Base-by-base conservation (phyloP, 139 green algal species). In the Auxenochlorella pyrenoidosa region DNA sequence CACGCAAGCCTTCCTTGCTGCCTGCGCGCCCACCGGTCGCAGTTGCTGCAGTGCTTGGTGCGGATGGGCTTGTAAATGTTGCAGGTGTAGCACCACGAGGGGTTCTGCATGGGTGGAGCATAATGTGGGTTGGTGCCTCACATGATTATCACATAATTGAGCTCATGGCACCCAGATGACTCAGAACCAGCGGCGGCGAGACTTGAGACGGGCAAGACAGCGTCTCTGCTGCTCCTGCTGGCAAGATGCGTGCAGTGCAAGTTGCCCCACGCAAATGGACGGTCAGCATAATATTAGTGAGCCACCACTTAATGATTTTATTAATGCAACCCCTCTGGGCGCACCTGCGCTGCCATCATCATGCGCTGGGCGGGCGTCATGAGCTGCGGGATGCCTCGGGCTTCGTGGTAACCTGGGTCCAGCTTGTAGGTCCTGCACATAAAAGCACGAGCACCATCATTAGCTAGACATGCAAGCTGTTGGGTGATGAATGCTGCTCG, bases 1-100 rank as follows among this genome's bases (percentile, higher is more conserved):
- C 47, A 54, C 47, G 47, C 10, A 10, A 54, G n/a, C n/a, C 47
- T 54, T 54, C 22, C 5, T 36, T 19, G 30, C 16, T 41, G 32
- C 34, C n/a, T 12, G n/a, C 24, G 40, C 32, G 43, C 75, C n/a
- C 47, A 88, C 85, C 86, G 77, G 78, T 83, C 83, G 83, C 92
- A 94, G 38, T 54, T 59, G 44, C 34, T 65, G 82, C 92, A 94
- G 84, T 94, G 92, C 77, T 94, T 94, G 66, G 89, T 93, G 44
- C 92, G 89, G 73, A 94, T 86, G 41, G 92, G 92, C 47, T 86
- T 81, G 34, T 91, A 89, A 38, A 92, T 81, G 26, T 81, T 76
- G 75, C 91, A 94, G n/a, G 88, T 94, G 38, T 83, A 79, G 77
- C 90, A 94, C 44, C 47, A 60, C 34, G 77, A 79, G 15, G 88